phyloP scores from a whole-genome alignment of 139 green algal genomes.

The Tetratostichococcus sp. region DNA sequence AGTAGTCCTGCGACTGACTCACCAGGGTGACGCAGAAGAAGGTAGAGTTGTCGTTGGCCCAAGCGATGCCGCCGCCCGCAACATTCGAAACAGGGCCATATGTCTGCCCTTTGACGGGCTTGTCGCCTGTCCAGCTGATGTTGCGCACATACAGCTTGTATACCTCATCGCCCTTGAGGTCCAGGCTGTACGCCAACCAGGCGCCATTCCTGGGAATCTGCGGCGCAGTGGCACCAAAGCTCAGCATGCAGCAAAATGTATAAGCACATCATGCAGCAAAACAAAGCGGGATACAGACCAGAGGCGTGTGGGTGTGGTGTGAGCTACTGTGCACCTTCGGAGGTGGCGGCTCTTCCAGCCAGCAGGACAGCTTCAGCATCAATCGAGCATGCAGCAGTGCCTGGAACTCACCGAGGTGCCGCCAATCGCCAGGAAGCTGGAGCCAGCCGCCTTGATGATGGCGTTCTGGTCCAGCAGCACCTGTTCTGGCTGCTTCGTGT shows the following conservation, averaged over 20 bases:
- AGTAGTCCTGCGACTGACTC: not conserved
- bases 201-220: not conserved
- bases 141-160: slow-evolving; percentile 2
- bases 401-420: not conserved
- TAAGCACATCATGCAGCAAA: not conserved
- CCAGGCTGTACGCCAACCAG: not conserved
- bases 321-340: no score
- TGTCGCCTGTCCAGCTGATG: not conserved
- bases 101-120: not conserved
- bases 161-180: not conserved
- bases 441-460: not conserved
- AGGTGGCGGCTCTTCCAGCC: no score
- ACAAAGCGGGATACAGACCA: no score
- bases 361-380: no score
- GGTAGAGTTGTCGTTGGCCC: slow-evolving; percentile 59
- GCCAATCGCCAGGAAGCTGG: not conserved
- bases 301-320: no score
- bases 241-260: not conserved
- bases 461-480: slow-evolving; percentile 7
- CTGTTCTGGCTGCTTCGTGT: not conserved
- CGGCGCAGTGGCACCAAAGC: not conserved
- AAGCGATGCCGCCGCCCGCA: slow-evolving; percentile 43
- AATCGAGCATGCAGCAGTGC: no score
- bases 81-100: not conserved
- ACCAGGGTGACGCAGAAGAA: slow-evolving; percentile 33